phyloP scores from a whole-genome alignment of 2,329 filamentous ascomycete species.

The Penicillium sp. region DNA sequence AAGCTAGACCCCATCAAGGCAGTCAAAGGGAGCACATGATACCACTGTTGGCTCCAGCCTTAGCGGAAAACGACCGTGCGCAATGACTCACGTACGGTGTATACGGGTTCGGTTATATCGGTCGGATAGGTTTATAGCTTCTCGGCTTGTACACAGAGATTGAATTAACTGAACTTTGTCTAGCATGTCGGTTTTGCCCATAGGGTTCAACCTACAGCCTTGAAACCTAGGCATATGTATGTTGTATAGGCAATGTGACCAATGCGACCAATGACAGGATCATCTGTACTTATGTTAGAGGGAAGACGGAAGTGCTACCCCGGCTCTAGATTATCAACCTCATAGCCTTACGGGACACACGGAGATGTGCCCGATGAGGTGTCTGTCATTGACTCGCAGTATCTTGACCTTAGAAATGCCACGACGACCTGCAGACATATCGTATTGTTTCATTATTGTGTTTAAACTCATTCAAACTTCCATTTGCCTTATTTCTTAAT shows the following conservation, averaged over 20 bases:
- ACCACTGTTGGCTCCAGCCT: constrained; percentile 2
- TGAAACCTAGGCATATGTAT: background rate
- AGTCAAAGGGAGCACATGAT: constrained; percentile 15
- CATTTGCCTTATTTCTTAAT: too few relatives aligned
- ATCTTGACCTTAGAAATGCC: background rate
- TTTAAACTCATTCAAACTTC: background rate
- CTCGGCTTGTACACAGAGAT: background rate
- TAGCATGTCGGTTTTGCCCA: background rate
- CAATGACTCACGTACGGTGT: constrained; percentile 22
- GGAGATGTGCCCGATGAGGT: constrained; percentile 14
- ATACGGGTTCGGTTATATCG: background rate
- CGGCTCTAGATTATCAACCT: constrained; percentile 12
- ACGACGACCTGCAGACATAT: background rate
- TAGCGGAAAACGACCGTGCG: constrained; percentile 8
- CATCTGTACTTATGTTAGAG: background rate
- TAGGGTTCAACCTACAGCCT: background rate
- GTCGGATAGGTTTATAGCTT: background rate
- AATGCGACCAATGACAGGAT: background rate
- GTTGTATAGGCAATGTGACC: background rate
- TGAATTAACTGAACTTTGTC: background rate
- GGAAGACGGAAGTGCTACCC: constrained; percentile 4
- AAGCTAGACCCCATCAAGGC: constrained; percentile 8
- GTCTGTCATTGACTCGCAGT: constrained; percentile 1
- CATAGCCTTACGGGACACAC: background rate
- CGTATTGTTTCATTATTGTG: background rate